Conservation (phyloP, 169 alveolate genomes). For the Plasmodium gaboni region DNA sequence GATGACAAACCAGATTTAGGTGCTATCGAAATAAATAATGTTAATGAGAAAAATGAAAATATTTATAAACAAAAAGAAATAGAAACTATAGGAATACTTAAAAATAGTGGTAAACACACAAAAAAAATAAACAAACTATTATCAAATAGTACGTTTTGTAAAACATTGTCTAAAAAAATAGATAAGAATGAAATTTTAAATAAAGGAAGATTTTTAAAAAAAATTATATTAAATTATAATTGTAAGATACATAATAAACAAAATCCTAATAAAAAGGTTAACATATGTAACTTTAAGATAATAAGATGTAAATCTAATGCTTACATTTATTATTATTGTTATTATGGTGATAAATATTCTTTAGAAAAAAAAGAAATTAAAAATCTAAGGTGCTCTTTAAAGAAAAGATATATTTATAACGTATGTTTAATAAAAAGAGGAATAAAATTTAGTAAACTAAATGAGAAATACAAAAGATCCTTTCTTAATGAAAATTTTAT, state of each 20-base stretch:
- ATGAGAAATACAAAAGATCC: slow-evolving; percentile 7
- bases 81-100: slow-evolving; percentile 11
- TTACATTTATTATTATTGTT: slow-evolving; percentile 17
- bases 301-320: slow-evolving; percentile 12
- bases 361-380: slow-evolving; percentile 16
- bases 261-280: slow-evolving; percentile 4
- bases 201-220: slow-evolving; percentile 20
- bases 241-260: slow-evolving; percentile 13
- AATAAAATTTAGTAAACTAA: slow-evolving; percentile 23
- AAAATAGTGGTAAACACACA: slow-evolving; percentile 7
- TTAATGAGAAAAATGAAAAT: not conserved
- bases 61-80: slow-evolving; percentile 4
- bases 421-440: slow-evolving; percentile 13
- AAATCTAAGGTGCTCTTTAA: slow-evolving; percentile 7
- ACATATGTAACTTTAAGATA: slow-evolving; percentile 16
- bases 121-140: not conserved
- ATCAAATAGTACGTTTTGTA: slow-evolving; percentile 13
- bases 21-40: not conserved
- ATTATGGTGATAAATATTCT: slow-evolving; percentile 16
- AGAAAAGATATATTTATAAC: slow-evolving; percentile 14
- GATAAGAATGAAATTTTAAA: slow-evolving; percentile 34
- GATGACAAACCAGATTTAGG: slow-evolving; percentile 22
- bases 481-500: slow-evolving; percentile 7
- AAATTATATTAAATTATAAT: slow-evolving; percentile 4
- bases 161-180: slow-evolving; percentile 50